A percentile compares a stretch with the other conserved stretches of the same genome.
Evolutionary conservation across 2,329 filamentous ascomycete genomes (phyloP).

Genomic region (Fusarium denticulatum): DNA sequence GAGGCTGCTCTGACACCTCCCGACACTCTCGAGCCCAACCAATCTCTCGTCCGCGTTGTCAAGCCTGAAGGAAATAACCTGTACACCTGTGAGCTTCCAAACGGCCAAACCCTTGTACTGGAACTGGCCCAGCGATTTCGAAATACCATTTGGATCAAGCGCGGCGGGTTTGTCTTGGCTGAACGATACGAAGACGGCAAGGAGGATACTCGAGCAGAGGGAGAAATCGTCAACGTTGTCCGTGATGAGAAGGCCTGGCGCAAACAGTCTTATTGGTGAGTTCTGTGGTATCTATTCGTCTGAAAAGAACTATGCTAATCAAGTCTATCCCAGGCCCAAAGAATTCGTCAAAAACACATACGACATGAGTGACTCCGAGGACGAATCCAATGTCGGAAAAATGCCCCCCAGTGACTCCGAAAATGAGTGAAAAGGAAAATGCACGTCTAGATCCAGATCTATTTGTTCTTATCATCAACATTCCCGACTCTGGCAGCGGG

Average conservation of each 20-base stretch:
- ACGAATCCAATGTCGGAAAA: conserved; percentile 83
- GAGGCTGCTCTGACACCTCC: conserved; percentile 74
- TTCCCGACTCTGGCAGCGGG: conserved; percentile 16
- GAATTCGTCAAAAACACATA: conserved; percentile 77
- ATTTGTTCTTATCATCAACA: conserved; percentile 46
- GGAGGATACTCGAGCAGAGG: conserved; percentile 80
- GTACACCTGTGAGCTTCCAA: conserved; percentile 80
- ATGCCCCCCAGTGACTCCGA: conserved; percentile 86
- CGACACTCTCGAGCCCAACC: conserved; percentile 67
- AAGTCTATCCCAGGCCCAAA: conserved; percentile 70
- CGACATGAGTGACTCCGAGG: conserved; percentile 73
- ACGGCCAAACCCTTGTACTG: conserved; percentile 72
- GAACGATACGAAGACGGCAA: conserved; percentile 72
- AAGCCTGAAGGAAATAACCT: conserved; percentile 90
- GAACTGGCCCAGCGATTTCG: conserved; percentile 88
- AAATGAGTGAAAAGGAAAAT: conserved; percentile 53
- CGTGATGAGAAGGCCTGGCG: conserved; percentile 92
- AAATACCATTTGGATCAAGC: conserved; percentile 92
- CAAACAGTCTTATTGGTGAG: conserved; percentile 86
- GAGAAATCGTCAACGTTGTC: conserved; percentile 93
- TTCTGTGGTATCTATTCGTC: background rate
- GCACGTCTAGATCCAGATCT: conserved; percentile 30
- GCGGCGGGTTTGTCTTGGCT: conserved; percentile 86
- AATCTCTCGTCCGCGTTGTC: conserved; percentile 77
- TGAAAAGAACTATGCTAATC: conserved; percentile 22